A percentile compares a stretch with the other conserved stretches of the same genome.
phyloP scores from a whole-genome alignment of 352 stramenopile species.

The Phytophthora tubulina region DNA sequence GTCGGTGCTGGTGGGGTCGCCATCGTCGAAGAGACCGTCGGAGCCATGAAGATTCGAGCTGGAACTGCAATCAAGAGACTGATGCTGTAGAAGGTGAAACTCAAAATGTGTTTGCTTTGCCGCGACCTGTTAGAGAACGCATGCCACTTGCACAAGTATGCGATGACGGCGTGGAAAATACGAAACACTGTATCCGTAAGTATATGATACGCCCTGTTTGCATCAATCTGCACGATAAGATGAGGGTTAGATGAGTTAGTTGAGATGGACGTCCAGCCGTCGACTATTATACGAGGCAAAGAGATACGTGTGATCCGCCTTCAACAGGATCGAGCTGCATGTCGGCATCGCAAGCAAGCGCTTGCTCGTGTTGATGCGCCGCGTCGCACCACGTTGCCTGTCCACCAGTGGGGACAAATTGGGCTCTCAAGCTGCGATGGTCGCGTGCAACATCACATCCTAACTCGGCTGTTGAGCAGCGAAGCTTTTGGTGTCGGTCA shows the following conservation, averaged over 20 bases:
- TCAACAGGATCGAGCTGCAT: slow-evolving; percentile 3
- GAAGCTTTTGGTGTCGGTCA: neutral
- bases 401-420: slow-evolving; percentile 4
- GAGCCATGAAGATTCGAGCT: neutral
- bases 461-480: neutral
- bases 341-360: slow-evolving; percentile 5
- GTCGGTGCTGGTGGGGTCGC: neutral
- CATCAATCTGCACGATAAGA: no score
- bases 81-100: neutral
- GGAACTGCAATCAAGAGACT: neutral
- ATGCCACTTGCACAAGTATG: neutral
- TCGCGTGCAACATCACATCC: neutral
- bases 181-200: no score
- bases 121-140: neutral
- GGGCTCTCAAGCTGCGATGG: neutral
- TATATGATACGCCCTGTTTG: no score
- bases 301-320: slow-evolving; percentile 11
- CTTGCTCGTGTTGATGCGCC: slow-evolving; percentile 1
- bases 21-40: slow-evolving; percentile 15
- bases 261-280: neutral
- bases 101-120: neutral
- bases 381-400: neutral
- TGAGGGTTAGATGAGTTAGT: no score
- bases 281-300: slow-evolving; percentile 1
- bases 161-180: no score